phyloP scores from a whole-genome alignment of 495 filamentous ascomycete genomes.

The Podospora pseudoanserina region DNA sequence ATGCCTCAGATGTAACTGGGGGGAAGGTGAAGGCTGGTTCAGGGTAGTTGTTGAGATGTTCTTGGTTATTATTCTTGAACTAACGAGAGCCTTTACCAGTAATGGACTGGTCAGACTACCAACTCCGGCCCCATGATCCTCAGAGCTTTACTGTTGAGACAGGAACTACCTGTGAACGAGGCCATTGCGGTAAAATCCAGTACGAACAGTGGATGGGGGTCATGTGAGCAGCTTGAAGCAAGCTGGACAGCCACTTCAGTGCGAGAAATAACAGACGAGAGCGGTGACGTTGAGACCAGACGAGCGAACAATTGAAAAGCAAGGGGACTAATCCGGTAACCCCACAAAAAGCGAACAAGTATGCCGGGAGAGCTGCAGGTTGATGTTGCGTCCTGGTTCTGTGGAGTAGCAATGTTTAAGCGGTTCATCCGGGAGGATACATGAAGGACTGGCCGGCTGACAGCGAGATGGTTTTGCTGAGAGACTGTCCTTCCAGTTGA shows the following conservation, averaged over 20 bases:
- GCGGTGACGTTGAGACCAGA: constrained; percentile 1
- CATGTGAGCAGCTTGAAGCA: not conserved
- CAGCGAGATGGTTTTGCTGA: not conserved
- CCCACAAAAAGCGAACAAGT: not conserved
- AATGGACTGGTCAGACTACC: not conserved
- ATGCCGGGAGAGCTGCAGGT: constrained; percentile 3
- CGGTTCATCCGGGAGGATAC: not conserved
- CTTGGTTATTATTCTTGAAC: not conserved
- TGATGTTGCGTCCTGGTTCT: not conserved
- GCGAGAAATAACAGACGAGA: not conserved
- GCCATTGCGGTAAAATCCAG: not conserved
- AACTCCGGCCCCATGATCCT: not conserved
- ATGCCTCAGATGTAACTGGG: not conserved
- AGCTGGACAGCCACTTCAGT: not conserved
- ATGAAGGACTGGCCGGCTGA: not conserved
- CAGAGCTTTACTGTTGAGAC: not conserved
- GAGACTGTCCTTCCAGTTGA: not conserved
- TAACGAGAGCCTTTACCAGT: not conserved
- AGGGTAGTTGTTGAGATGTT: not conserved
- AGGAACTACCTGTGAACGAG: not conserved
- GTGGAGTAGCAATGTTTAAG: not conserved
- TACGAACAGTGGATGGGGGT: not conserved
- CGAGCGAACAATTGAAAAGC: not conserved
- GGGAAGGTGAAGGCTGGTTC: not conserved
- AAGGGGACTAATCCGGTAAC: not conserved